Base-by-base conservation (phyloP, 2,329 filamentous ascomycete genomes). In the Simplicillium sp. region DNA sequence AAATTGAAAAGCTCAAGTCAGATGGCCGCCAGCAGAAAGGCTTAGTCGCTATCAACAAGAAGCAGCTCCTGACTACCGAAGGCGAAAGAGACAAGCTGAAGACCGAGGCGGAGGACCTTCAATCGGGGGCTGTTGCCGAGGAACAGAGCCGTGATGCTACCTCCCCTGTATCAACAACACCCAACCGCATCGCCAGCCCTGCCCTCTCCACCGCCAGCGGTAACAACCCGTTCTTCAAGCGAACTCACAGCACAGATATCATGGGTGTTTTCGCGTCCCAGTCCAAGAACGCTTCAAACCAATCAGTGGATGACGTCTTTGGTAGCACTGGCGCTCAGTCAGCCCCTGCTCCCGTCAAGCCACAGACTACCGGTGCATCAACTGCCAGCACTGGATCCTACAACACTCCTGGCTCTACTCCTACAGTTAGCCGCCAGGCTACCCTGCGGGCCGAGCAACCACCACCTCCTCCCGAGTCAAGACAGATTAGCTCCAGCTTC, bases 41-140 rank as follows among this genome's bases (percentile, higher is more conserved):
- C 14, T 72, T 97, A 49, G 90, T 94, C 25, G 89, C 92, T 34
- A 98, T 98, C 66, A 96, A 96, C 67, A 97, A 94, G 72, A 98
- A 98, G 67, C 92, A 98, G 64, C 70, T 97, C 45, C 78, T 83
- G 29, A 96, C 89, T 1, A 87, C 84, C 43, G 92, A 98, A 61
- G 77, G 77, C 37, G 90, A 97, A 59, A 78, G 86, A 28, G 90
- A 97, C 45, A 90, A 87, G 67, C 69, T 95, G 32, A 89, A 88
- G 66, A 67, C 70, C 2, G 90, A 97, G 59, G 82, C 83, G 35
- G 81, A 81, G 44, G 80, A 78, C 39, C 73, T 82, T 48, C 73
- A 65, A 58, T 82, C 72, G 69, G 31, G 31, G 13, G 76, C 66
- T 52, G 78, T 67, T 53, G 77, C 67, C 50, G 77, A 77, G 55